A percentile compares a stretch with the other conserved stretches of the same genome.
Evolutionary conservation across 148 eudicot genomes (phyloP).

Genomic region (Rhododendron vialii): DNA sequence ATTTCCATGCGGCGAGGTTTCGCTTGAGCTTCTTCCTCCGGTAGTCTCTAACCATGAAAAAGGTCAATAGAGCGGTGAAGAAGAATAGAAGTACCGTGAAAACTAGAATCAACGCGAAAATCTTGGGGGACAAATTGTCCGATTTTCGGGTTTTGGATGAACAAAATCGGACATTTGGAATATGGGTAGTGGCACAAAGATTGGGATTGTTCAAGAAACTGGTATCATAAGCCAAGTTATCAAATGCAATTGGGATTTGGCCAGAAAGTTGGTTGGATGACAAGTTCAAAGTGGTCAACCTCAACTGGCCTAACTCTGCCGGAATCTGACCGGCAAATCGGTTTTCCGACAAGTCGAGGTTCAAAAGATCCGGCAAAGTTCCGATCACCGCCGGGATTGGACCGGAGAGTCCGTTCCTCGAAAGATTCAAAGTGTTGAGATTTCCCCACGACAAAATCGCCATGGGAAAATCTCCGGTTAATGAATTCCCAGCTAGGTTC

Average conservation of each 20-base stretch:
- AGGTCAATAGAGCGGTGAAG: slow-evolving; percentile 25
- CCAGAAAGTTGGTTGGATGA: slow-evolving; percentile 34
- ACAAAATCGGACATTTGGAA: slow-evolving; percentile 42
- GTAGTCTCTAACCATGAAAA: slow-evolving; percentile 23
- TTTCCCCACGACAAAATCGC: slow-evolving; percentile 18
- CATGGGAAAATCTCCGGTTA: slow-evolving; percentile 20
- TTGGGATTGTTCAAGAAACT: slow-evolving; percentile 27
- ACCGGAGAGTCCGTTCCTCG: slow-evolving; percentile 27
- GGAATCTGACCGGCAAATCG: slow-evolving; percentile 30
- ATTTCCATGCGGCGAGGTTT: slow-evolving; percentile 38
- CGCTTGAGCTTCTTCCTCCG: slow-evolving; percentile 24
- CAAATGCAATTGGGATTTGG: slow-evolving; percentile 21
- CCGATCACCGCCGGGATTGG: slow-evolving; percentile 22
- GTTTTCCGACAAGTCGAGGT: slow-evolving; percentile 28
- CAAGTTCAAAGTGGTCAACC: slow-evolving; percentile 16
- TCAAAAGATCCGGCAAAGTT: slow-evolving; percentile 16
- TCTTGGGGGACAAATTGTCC: slow-evolving; percentile 22
- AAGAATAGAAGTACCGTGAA: slow-evolving; percentile 26
- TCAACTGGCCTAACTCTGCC: slow-evolving; percentile 18
- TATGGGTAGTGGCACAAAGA: slow-evolving; percentile 23
- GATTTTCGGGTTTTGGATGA: slow-evolving; percentile 9
- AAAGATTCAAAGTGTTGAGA: slow-evolving; percentile 21
- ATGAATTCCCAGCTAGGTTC: slow-evolving; percentile 21
- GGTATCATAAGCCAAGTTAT: slow-evolving; percentile 20
- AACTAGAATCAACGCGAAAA: slow-evolving; percentile 36